Evolutionary conservation across 1,284 basidiomycete genomes (phyloP).

Genomic region (Entoloma clypeatum): DNA sequence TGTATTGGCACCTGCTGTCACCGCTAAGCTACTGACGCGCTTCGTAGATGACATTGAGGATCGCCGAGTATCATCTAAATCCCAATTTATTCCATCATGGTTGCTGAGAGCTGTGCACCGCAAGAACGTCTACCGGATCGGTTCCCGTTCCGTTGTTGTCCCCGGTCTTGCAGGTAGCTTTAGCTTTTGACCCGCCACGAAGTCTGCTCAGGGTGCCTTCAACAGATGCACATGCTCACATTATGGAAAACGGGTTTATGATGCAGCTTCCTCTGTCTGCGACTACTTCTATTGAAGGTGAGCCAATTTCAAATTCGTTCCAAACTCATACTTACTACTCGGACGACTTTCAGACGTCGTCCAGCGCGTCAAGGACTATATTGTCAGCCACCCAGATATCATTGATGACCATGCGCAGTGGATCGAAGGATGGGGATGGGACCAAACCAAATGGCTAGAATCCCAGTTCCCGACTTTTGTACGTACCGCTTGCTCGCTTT

Average conservation of each 20-base stretch:
- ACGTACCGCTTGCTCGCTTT: constrained; percentile 21
- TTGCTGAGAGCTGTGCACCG: constrained; percentile 5
- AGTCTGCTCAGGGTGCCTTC: not conserved
- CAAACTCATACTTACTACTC: too few relatives aligned
- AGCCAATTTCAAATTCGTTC: constrained; percentile 6
- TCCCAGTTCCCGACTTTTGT: constrained; percentile 78
- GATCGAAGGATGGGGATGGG: constrained; percentile 91
- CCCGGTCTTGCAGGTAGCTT: constrained; percentile 65
- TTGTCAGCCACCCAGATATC: constrained; percentile 54
- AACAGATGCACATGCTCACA: constrained; percentile 78
- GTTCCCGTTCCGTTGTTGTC: constrained; percentile 52
- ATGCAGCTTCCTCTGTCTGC: constrained; percentile 61
- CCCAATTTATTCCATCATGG: constrained; percentile 8
- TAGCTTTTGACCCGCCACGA: not conserved
- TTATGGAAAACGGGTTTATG: constrained; percentile 68
- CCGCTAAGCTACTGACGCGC: constrained; percentile 6
- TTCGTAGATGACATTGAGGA: constrained; percentile 14
- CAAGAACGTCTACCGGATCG: too few relatives aligned
- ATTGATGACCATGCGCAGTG: constrained; percentile 53
- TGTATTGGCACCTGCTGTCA: constrained; percentile 3
- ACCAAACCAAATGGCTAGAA: constrained; percentile 77
- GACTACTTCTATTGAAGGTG: constrained; percentile 58
- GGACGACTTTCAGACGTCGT: constrained; percentile 51
- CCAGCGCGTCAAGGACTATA: constrained; percentile 58
- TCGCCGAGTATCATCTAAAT: constrained; percentile 4